Conservation (phyloP, 2,329 filamentous ascomycete genomes). For the Elsinoe arachidis region DNA sequence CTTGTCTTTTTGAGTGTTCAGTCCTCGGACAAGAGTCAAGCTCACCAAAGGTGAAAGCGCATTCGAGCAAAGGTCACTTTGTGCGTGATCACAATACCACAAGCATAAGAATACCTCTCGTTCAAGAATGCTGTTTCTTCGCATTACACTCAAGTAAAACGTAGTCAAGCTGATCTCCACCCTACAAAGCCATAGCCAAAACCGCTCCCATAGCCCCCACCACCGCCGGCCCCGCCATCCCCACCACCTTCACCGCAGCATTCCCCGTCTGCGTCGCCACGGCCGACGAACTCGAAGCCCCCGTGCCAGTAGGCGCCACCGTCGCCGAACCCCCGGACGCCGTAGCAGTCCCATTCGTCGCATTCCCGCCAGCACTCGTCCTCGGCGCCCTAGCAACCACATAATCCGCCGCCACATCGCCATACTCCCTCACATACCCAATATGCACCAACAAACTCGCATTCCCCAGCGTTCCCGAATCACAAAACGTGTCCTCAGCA, state of each 20-base stretch:
- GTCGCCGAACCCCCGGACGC: neutral
- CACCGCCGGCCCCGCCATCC: neutral
- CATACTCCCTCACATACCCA: neutral
- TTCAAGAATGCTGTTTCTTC: too few relatives aligned
- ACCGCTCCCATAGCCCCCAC: neutral
- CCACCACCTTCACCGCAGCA: neutral
- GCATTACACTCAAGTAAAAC: neutral
- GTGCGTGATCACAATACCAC: too few relatives aligned
- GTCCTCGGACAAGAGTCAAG: too few relatives aligned
- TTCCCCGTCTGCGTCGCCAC: neutral
- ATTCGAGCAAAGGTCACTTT: too few relatives aligned
- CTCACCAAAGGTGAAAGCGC: too few relatives aligned
- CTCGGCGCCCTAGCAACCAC: neutral
- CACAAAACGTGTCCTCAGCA: slow-evolving; percentile 1
- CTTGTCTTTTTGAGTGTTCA: too few relatives aligned
- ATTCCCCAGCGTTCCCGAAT: neutral
- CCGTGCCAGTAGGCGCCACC: too few relatives aligned
- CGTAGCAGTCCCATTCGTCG: neutral
- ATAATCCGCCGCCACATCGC: neutral
- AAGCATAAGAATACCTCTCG: too few relatives aligned
- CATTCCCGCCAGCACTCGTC: neutral
- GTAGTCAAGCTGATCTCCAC: neutral
- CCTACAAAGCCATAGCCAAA: neutral
- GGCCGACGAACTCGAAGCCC: neutral
- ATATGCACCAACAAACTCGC: neutral